Percentiles rank a stretch among this genome's conserved stretches.
phyloP scores from a whole-genome alignment of 2,329 filamentous ascomycete genomes.

The Colletotrichum sp. region DNA sequence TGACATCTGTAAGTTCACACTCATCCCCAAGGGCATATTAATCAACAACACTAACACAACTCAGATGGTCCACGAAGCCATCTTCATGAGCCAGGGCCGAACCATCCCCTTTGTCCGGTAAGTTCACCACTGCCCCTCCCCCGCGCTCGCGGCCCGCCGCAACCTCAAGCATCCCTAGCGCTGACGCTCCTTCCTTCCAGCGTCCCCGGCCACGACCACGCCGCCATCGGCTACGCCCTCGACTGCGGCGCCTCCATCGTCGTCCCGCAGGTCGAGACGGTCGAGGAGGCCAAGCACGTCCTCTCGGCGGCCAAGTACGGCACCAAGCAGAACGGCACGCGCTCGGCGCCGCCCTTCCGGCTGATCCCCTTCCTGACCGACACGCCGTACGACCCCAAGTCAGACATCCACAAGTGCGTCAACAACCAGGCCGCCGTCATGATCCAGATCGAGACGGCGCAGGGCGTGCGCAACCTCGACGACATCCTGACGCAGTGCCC shows the following conservation, averaged over 20 bases:
- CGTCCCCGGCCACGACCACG: conserved; percentile 51
- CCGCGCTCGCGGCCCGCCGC: background rate
- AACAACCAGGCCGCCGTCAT: conserved; percentile 54
- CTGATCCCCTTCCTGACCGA: conserved; percentile 46
- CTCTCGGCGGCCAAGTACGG: conserved; percentile 50
- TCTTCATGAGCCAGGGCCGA: conserved; percentile 49
- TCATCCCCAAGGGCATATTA: background rate
- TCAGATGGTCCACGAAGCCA: conserved; percentile 49
- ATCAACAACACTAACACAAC: background rate
- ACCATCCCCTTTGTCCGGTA: conserved; percentile 48
- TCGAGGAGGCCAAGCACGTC: conserved; percentile 48
- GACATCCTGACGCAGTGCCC: conserved; percentile 50
- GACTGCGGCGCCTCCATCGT: conserved; percentile 55
- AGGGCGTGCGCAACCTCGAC: conserved; percentile 52
- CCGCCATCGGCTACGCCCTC: conserved; percentile 49
- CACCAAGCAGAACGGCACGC: conserved; percentile 39
- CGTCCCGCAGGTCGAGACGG: conserved; percentile 52
- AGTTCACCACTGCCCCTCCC: background rate
- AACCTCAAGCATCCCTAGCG: background rate
- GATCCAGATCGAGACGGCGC: conserved; percentile 50
- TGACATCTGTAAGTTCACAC: conserved; percentile 37
- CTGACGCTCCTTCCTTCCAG: background rate
- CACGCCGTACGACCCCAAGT: conserved; percentile 31
- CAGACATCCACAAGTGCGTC: conserved; percentile 40
- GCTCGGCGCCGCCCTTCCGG: conserved; percentile 51